Conservation (phyloP, 164 flowering plant genomes). For the Nymphaea colorata region DNA sequence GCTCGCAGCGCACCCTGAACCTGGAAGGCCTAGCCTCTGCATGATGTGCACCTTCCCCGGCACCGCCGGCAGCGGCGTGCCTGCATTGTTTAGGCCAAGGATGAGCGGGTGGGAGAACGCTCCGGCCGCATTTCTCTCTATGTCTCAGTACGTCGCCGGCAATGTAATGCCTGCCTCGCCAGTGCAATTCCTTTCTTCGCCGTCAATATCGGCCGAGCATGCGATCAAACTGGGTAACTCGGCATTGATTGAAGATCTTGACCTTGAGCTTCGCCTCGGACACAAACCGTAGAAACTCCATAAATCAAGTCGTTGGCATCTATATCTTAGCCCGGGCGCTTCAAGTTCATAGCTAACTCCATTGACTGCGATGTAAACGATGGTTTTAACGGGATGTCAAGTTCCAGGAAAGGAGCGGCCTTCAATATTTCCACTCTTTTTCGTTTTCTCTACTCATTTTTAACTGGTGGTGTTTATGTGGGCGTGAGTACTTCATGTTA, state of each 20-base stretch:
- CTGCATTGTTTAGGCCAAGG: background rate
- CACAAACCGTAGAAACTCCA: background rate
- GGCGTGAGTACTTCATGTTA: too few relatives aligned
- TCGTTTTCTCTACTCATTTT: too few relatives aligned
- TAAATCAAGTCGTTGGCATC: too few relatives aligned
- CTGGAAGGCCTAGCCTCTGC: background rate
- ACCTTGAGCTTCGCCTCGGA: constrained; percentile 67
- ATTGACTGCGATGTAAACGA: too few relatives aligned
- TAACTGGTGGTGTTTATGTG: too few relatives aligned
- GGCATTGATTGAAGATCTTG: constrained; percentile 31
- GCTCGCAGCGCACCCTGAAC: constrained; percentile 30
- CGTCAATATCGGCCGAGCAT: constrained; percentile 2
- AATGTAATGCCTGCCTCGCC: constrained; percentile 6
- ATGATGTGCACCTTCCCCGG: background rate
- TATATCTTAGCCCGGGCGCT: too few relatives aligned
- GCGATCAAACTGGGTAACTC: background rate
- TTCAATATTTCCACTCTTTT: too few relatives aligned
- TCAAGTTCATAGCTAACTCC: too few relatives aligned
- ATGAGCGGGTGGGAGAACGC: constrained; percentile 10
- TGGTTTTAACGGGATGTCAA: too few relatives aligned
- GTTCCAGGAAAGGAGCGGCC: too few relatives aligned
- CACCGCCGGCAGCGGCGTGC: background rate
- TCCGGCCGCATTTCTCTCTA: constrained; percentile 31
- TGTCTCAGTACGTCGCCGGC: constrained; percentile 19
- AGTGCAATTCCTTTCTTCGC: constrained; percentile 7